Conservation (phyloP, 192 early-diverging fungal genomes). For the Gamsiella multidivaricata region DNA sequence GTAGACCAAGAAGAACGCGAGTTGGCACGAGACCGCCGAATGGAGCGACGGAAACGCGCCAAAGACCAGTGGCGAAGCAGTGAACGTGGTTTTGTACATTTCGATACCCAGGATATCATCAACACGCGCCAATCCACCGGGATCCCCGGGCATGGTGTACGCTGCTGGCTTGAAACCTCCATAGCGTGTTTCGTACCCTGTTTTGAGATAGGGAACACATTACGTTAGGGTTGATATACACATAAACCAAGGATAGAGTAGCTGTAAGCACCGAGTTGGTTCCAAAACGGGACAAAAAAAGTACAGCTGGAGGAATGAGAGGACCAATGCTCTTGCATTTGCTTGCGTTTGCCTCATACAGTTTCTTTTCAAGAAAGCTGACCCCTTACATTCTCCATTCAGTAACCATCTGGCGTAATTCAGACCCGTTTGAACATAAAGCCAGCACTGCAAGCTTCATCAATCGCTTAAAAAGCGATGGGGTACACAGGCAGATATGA, state of each 20-base stretch:
- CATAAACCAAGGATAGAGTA: neutral
- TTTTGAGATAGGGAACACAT: neutral
- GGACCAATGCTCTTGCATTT: too few species aligned
- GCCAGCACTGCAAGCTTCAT: too few species aligned
- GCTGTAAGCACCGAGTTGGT: too few species aligned
- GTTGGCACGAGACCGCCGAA: slow-evolving; percentile 69
- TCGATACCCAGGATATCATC: slow-evolving; percentile 71
- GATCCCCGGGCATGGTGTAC: slow-evolving; percentile 73
- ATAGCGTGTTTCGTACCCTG: slow-evolving; percentile 77
- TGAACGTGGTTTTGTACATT: slow-evolving; percentile 71
- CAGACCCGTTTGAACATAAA: too few species aligned
- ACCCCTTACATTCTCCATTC: too few species aligned
- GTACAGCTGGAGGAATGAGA: too few species aligned
- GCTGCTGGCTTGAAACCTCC: slow-evolving; percentile 66
- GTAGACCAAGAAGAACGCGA: slow-evolving; percentile 70
- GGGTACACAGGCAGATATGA: too few species aligned
- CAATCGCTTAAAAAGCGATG: too few species aligned
- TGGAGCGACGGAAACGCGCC: slow-evolving; percentile 82
- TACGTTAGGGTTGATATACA: neutral
- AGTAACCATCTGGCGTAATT: too few species aligned
- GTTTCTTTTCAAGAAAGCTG: too few species aligned
- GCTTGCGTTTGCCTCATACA: too few species aligned
- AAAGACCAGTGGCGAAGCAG: slow-evolving; percentile 78
- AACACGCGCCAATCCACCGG: slow-evolving; percentile 74
- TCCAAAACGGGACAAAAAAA: too few species aligned